These are phyloP conservation scores for Cryptococcus neoformans DNA, from an alignment of 1,284 basidiomycete species.

Conservation along the genomic window DNA sequence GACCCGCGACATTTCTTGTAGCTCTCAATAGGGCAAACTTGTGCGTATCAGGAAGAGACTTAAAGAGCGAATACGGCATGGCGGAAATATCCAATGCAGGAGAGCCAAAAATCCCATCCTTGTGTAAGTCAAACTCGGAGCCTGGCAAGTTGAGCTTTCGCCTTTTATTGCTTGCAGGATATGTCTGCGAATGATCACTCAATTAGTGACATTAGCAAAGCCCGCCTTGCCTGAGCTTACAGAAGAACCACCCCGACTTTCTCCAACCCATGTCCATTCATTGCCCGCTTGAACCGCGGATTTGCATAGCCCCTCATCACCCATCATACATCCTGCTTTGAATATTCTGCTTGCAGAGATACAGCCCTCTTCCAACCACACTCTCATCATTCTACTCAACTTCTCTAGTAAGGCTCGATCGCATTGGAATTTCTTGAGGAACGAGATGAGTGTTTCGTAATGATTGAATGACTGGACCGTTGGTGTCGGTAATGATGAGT, in stretches of 20 bases:
- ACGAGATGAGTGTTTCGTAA: conserved; percentile 7
- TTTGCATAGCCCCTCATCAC: conserved; percentile 1
- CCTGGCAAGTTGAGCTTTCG: background rate
- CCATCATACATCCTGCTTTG: conserved; percentile 5
- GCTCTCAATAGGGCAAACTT: conserved; percentile 12
- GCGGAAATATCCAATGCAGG: conserved; percentile 10
- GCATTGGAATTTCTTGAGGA: conserved; percentile 12
- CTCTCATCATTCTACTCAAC: background rate
- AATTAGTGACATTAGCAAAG: background rate
- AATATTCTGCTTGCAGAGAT: conserved; percentile 8
- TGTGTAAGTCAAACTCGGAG: conserved; percentile 4
- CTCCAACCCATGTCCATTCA: conserved; percentile 4
- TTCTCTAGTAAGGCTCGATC: background rate
- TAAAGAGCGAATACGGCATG: conserved; percentile 11
- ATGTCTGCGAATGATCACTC: background rate
- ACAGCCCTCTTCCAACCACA: conserved; percentile 8
- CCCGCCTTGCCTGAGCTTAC: background rate
- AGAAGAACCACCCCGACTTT: background rate
- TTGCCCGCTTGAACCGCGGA: conserved; percentile 1
- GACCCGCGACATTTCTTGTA: background rate
- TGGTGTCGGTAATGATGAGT: conserved; percentile 3
- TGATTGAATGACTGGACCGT: background rate
- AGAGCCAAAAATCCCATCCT: conserved; percentile 6
- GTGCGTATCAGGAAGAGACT: conserved; percentile 5
- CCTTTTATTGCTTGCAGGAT: background rate